Evolutionary conservation across 78 protist species (phyloP).

Genomic region (Dictyostelium capitatum): DNA sequence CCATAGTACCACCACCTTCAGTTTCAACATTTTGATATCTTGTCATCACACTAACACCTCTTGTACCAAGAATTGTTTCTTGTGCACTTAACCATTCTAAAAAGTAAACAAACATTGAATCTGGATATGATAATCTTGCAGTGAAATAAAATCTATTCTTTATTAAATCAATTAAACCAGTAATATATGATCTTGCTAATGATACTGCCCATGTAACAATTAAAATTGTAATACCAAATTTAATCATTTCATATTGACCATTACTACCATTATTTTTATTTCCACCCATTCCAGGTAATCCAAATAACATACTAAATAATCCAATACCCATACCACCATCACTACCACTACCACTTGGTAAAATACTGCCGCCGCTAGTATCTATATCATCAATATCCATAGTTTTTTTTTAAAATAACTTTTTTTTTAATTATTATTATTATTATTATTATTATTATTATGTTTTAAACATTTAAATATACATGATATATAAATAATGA

Average conservation of each 20-base stretch:
- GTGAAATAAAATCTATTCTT: constrained; percentile 59
- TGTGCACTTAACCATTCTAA: constrained; percentile 62
- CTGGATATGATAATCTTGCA: constrained; percentile 51
- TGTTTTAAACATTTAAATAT: no score
- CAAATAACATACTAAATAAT: not conserved
- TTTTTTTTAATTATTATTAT: not conserved
- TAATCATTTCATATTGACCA: constrained; percentile 22
- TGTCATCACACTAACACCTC: constrained; percentile 30
- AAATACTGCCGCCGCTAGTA: not conserved
- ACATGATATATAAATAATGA: no score
- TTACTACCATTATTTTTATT: not conserved
- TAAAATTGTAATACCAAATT: constrained; percentile 1
- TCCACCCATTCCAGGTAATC: not conserved
- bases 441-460: not conserved
- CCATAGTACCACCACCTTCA: not conserved
- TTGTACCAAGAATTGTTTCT: constrained; percentile 18
- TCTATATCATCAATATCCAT: not conserved
- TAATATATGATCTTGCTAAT: not conserved
- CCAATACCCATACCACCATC: not conserved
- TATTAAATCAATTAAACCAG: not conserved
- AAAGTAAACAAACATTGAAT: constrained; percentile 38
- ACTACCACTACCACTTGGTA: not conserved
- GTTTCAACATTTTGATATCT: constrained; percentile 10
- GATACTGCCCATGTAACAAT: constrained; percentile 25
- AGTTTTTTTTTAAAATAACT: not conserved